Conservation (phyloP, 2,329 filamentous ascomycete genomes). For the Ceratocystis albifundus region DNA sequence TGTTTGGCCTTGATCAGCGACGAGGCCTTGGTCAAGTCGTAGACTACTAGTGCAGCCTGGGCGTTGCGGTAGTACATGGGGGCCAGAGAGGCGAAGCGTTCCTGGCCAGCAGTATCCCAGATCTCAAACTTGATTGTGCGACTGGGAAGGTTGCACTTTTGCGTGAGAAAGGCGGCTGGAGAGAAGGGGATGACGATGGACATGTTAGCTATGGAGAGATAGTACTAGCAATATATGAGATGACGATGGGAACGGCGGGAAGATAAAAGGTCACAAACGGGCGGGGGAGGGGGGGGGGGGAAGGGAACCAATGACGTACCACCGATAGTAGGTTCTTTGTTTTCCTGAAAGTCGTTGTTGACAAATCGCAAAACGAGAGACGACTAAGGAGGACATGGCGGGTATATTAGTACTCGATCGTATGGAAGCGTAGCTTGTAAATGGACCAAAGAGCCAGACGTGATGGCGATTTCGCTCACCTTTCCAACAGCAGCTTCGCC, state of each 20-base stretch:
- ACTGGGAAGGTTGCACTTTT: conserved; percentile 93
- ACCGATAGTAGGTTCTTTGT: conserved; percentile 98
- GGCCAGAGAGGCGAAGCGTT: conserved; percentile 89
- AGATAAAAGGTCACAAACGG: not conserved
- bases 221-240: not conserved
- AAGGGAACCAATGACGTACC: conserved; percentile 44
- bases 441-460: not conserved
- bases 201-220: conserved; percentile 14
- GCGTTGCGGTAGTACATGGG: conserved; percentile 99
- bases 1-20: conserved; percentile 95
- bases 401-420: conserved; percentile 36
- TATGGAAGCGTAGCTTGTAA: not conserved
- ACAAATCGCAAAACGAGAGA: conserved; percentile 96
- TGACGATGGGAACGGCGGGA: not conserved
- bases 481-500: conserved; percentile 98
- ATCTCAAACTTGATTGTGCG: conserved; percentile 91
- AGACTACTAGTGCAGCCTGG: conserved; percentile 92
- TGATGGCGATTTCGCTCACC: conserved; percentile 38
- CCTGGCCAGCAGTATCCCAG: conserved; percentile 96
- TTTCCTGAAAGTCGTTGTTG: conserved; percentile 99
- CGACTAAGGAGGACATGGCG: conserved; percentile 36
- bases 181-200: not conserved
- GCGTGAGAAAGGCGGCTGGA: conserved; percentile 87
- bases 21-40: conserved; percentile 93
- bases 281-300: conserved; percentile 10